Conservation (phyloP, 805 yeast species). For the Ogataea kodamae region DNA sequence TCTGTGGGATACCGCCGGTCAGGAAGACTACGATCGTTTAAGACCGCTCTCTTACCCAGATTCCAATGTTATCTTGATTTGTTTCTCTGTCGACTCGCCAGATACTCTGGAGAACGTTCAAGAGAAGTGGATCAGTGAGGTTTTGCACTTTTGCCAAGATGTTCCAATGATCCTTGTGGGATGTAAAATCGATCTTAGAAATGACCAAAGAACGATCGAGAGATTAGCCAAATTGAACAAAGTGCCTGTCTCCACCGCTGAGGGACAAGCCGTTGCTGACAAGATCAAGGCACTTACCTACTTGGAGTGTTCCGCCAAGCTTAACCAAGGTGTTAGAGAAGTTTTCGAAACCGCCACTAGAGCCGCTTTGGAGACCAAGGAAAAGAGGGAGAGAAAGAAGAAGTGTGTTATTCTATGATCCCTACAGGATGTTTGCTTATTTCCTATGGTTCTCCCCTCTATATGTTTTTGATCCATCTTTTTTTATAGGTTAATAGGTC, state of each 20-base stretch:
- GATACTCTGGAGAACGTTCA: conserved; percentile 91
- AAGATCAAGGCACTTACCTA: conserved; percentile 85
- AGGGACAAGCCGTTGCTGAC: conserved; percentile 84
- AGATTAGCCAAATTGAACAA: conserved; percentile 69
- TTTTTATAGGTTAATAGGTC: conserved; percentile 12
- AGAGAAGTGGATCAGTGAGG: conserved; percentile 95
- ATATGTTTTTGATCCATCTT: conserved; percentile 14
- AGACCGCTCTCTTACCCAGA: conserved; percentile 92
- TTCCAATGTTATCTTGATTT: conserved; percentile 84
- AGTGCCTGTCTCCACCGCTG: conserved; percentile 75
- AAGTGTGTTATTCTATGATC: conserved; percentile 65
- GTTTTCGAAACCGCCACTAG: conserved; percentile 91
- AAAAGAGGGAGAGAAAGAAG: conserved; percentile 53
- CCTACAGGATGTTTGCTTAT: conserved; percentile 2
- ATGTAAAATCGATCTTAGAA: conserved; percentile 85
- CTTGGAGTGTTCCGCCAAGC: conserved; percentile 89
- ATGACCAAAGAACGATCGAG: conserved; percentile 75
- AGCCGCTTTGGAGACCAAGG: conserved; percentile 75
- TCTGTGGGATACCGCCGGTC: conserved; percentile 98
- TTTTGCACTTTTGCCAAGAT: conserved; percentile 89
- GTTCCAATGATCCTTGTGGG: conserved; percentile 91
- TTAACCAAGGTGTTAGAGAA: conserved; percentile 88
- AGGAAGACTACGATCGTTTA: conserved; percentile 93
- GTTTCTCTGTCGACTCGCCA: conserved; percentile 88
- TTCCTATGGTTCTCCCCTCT: conserved; percentile 8